Conservation (phyloP, 805 yeast genomes). For the Ogataea corticis region DNA sequence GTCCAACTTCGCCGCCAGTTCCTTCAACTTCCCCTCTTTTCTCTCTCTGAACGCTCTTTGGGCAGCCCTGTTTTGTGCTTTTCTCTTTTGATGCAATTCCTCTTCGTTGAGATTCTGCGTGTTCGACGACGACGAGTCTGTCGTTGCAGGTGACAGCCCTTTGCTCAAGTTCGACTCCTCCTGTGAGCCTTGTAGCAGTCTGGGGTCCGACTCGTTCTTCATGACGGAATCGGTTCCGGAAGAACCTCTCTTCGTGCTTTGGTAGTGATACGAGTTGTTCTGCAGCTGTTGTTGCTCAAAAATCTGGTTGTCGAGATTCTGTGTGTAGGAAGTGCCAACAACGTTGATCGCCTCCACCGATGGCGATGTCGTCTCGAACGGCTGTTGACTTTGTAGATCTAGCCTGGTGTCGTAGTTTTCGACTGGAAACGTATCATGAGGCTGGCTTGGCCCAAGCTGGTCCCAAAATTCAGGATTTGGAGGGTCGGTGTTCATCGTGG, state of each 20-base stretch:
- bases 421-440: conserved; percentile 2
- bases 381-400: background rate
- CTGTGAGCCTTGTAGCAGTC: background rate
- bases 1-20: conserved; percentile 58
- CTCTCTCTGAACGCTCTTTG: conserved; percentile 86
- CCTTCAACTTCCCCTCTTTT: conserved; percentile 70
- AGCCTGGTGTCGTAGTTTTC: conserved; percentile 1
- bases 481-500: conserved; percentile 10
- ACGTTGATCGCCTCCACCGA: background rate
- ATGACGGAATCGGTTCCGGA: background rate
- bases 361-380: background rate
- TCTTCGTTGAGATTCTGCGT: conserved; percentile 26
- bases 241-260: background rate
- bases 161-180: background rate
- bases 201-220: background rate
- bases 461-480: conserved; percentile 13
- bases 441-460: conserved; percentile 1
- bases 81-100: conserved; percentile 55
- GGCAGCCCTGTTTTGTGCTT: conserved; percentile 83
- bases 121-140: conserved; percentile 7
- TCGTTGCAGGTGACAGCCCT: background rate
- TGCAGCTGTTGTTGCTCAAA: conserved; percentile 18
- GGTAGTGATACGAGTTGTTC: conserved; percentile 6
- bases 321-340: background rate
- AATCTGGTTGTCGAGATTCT: conserved; percentile 6